phyloP scores from a whole-genome alignment of 129 eudicot species.

The Heracleum sosnowskyi region DNA sequence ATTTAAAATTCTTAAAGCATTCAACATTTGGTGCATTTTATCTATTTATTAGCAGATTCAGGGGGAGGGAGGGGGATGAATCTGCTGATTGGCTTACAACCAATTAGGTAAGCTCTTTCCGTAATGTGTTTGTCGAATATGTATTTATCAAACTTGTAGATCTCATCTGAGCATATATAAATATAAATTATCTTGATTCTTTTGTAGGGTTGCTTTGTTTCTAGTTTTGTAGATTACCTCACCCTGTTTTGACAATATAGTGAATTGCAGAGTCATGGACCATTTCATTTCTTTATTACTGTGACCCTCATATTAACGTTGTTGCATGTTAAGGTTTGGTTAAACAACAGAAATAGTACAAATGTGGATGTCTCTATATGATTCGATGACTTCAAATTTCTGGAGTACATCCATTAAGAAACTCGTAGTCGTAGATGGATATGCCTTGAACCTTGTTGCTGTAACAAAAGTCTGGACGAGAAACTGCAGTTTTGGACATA shows the following conservation, averaged over 20 bases:
- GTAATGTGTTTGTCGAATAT: not conserved
- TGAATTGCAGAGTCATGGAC: not conserved
- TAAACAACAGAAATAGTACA: no score
- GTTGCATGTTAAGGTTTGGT: not conserved
- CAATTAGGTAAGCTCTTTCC: not conserved
- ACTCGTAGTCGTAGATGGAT: no score
- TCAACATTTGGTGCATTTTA: not conserved
- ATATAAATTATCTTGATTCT: not conserved
- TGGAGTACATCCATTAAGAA: not conserved
- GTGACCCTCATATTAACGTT: not conserved
- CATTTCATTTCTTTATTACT: not conserved
- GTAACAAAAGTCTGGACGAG: no score
- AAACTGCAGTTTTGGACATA: not conserved
- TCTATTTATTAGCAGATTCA: slow-evolving; percentile 9
- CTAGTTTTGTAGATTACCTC: not conserved
- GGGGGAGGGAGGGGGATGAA: slow-evolving; percentile 15
- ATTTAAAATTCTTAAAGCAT: not conserved
- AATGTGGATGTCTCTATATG: not conserved
- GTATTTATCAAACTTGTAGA: not conserved
- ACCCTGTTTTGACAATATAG: not conserved
- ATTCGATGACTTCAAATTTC: no score
- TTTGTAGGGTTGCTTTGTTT: not conserved
- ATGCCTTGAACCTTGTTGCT: no score
- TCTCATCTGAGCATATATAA: not conserved
- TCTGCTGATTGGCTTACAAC: slow-evolving; percentile 15